Evolutionary conservation across 371 early-diverging fungal species (phyloP), one percentile per base, ranked within the genome.

Genomic region (Mucor circinelloides): DNA sequence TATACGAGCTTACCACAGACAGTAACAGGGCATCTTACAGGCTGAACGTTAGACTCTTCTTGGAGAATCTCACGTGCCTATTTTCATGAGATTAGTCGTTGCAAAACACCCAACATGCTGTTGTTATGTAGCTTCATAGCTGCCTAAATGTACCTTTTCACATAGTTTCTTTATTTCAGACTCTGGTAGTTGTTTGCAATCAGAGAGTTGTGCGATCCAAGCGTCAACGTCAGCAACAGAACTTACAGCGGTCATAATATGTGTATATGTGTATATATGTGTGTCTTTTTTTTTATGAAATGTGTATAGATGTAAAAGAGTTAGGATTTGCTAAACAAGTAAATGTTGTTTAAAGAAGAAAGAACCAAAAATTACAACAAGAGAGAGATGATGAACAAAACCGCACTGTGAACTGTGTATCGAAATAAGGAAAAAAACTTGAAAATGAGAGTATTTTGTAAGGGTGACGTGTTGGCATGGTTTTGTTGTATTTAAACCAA

Each of bases 11-110:
- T 77, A 80, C 99, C 97, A 82, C 97, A 98, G 54, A 99, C 93
- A 17, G 99, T 99, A 28, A 99, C 97, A 13, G 99, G 99, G 27
- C 95, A 84, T 67, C 88, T 86, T 17, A 98, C 96, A 23, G 96
- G 96, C 71, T 98, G 98, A 57, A 98, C 93, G 77, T 98, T 98
- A 32, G 95, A 94, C 77, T 98, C 98, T 71, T 95, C 95, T 82
- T 94, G 89, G 64, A 97, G 81, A 42, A 95, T 86, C 73, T 95
- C 96, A 75, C 94, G 95, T 68, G 96, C 96, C 94, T 94, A 55
- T 10, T 36, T 13, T 10, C 10, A 52, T 48, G 6, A 31, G 28
- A 48, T 12, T 25, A 50, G 50, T 50, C 13, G 25, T 13, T 50
- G 50, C 50, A 19, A 50, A 7, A 23, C 23, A 50, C 50, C 25